Base-by-base conservation (phyloP, 2,329 filamentous ascomycete genomes). In the Beauveria scarabaeidicola region DNA sequence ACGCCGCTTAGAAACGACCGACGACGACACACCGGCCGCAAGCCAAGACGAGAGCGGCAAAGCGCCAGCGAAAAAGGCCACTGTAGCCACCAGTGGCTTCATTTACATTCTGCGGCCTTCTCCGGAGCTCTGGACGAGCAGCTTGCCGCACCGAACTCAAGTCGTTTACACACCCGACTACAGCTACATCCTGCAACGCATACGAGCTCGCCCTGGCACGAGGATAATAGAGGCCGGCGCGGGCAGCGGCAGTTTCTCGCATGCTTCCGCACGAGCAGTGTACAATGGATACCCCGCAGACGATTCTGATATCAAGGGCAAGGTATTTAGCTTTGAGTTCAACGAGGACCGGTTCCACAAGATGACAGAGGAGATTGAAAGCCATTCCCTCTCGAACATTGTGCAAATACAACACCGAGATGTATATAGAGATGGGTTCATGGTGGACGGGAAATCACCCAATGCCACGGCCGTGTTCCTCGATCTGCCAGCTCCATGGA, bases 101-200 rank as follows among this genome's bases (percentile, higher is more conserved):
- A 81, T 90, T 53, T 90, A 94, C 72, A 76, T 94, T 19, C 77
- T 94, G 17, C 86, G 86, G 13, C 90, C 90, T 0, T 91, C 89
- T 0, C 89, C 90, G 5, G 90, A 94, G 71, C 79, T 89, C 23
- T 94, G 90, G 90, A 94, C 90, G 0, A 82, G 83, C 58, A 90
- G 87, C 61, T 74, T 94, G 52, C 90, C 90, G 1, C 90, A 94
- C 70, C 80, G 90, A 62, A 94, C 90, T 0, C 90, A 94, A 69
- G 90, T 94, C 41, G 90, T 94, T 57, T 94, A 94, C 70, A 92
- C 88, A 0, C 89, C 89, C 17, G 90, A 94, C 70, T 92, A 91
- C 74, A 92, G 89, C 75, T 94, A 91, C 69, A 84, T 94, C 52
- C 77, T 94, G 11, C 88, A 92, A 67, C 81, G 89, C 38, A 81